Evolutionary conservation across 2,329 filamentous ascomycete species (phyloP).

Genomic region (Neophaeococcomyces mojaviensis): DNA sequence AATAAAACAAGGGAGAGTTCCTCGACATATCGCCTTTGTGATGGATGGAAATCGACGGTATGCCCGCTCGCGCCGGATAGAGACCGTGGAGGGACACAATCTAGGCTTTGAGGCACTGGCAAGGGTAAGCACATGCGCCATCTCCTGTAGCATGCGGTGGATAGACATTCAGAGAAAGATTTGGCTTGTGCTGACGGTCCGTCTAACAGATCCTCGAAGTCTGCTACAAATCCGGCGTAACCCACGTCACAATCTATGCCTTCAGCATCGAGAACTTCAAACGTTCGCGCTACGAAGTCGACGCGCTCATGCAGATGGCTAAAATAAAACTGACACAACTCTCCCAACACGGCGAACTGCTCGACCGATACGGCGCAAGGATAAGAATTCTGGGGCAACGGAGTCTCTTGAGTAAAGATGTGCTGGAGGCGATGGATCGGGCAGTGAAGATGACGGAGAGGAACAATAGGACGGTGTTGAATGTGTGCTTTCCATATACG

Average conservation of each 20-base stretch:
- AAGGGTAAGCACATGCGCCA: slow-evolving; percentile 48
- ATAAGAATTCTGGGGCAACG: slow-evolving; percentile 80
- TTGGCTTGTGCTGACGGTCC: slow-evolving; percentile 7
- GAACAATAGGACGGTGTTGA: slow-evolving; percentile 73
- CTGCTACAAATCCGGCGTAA: slow-evolving; percentile 95
- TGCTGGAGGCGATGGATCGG: slow-evolving; percentile 77
- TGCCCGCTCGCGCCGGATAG: slow-evolving; percentile 81
- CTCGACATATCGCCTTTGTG: slow-evolving; percentile 95
- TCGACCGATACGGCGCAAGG: slow-evolving; percentile 85
- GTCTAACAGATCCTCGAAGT: slow-evolving; percentile 73
- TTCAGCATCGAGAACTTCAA: slow-evolving; percentile 99
- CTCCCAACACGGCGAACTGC: slow-evolving; percentile 82
- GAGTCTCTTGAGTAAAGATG: slow-evolving; percentile 76
- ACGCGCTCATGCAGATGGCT: slow-evolving; percentile 94
- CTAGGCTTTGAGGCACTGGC: slow-evolving; percentile 92
- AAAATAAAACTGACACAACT: slow-evolving; percentile 91
- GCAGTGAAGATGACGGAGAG: slow-evolving; percentile 79
- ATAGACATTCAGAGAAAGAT: too few species aligned
- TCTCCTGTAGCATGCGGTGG: neutral
- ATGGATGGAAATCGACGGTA: slow-evolving; percentile 98
- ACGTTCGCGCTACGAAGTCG: slow-evolving; percentile 89
- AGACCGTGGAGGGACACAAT: slow-evolving; percentile 93
- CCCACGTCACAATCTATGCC: slow-evolving; percentile 94
- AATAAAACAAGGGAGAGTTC: slow-evolving; percentile 81
- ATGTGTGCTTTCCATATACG: slow-evolving; percentile 97